Percentiles rank a stretch among this genome's conserved stretches.
Evolutionary conservation across 2,329 filamentous ascomycete species (phyloP).

Genomic region (Xylaria sp.): DNA sequence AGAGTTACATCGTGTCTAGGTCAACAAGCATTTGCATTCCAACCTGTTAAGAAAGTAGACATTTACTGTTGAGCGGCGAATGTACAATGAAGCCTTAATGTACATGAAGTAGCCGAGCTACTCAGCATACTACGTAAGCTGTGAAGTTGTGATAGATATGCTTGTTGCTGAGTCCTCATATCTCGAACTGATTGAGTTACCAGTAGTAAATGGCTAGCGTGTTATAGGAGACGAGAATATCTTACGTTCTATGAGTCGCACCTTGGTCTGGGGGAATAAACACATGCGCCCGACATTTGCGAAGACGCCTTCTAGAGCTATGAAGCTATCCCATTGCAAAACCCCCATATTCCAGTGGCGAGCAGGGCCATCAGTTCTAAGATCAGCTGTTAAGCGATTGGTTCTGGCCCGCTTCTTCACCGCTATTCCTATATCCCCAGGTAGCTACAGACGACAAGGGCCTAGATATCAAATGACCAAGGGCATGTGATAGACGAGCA

Average conservation of each 20-base stretch:
- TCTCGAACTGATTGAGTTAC: not conserved
- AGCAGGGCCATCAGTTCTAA: not conserved
- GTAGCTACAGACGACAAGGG: not conserved
- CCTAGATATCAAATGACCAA: conserved; percentile 25
- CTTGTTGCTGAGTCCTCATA: not conserved
- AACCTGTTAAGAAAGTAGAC: not conserved
- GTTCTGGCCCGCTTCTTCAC: conserved; percentile 18
- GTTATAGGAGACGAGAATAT: not conserved
- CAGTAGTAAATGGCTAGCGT: too few species aligned
- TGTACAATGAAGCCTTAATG: not conserved
- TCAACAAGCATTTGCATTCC: not conserved
- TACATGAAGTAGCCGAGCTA: not conserved
- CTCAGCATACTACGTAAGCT: not conserved
- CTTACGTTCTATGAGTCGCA: not conserved
- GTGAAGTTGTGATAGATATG: not conserved
- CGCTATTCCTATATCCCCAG: conserved; percentile 6
- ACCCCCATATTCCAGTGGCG: not conserved
- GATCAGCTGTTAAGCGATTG: not conserved
- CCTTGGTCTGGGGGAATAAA: not conserved
- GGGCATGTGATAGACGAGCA: conserved; percentile 6
- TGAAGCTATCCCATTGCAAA: not conserved
- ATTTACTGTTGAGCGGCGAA: not conserved
- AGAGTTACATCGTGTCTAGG: not conserved
- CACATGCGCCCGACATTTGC: not conserved
- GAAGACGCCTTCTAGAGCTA: not conserved